phyloP scores from a whole-genome alignment of 352 stramenopile species.

The Phytophthora niederhauseri region DNA sequence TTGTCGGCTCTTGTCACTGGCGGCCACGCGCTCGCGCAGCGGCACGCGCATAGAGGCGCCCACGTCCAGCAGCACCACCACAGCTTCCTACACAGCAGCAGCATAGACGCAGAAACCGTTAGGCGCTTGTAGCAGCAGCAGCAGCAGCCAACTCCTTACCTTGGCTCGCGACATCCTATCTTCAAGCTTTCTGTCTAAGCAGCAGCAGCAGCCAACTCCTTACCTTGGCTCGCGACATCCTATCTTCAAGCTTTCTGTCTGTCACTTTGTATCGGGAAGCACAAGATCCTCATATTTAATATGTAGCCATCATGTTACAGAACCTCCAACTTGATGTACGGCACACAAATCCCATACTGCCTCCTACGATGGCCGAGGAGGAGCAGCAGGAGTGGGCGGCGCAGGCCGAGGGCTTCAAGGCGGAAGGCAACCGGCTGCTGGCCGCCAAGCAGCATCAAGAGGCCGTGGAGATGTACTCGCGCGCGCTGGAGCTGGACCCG shows the following conservation, averaged over 20 bases:
- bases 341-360: slow-evolving; percentile 8
- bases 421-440: slow-evolving; percentile 77
- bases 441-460: slow-evolving; percentile 61
- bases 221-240: slow-evolving; percentile 44
- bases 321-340: neutral
- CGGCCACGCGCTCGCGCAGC: slow-evolving; percentile 47
- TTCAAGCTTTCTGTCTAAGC: neutral
- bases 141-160: slow-evolving; percentile 15
- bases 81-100: slow-evolving; percentile 52
- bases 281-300: too few species aligned
- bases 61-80: slow-evolving; percentile 71
- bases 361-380: neutral
- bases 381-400: slow-evolving; percentile 60
- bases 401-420: slow-evolving; percentile 88
- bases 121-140: neutral
- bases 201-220: neutral
- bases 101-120: neutral
- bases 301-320: too few species aligned
- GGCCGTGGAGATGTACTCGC: slow-evolving; percentile 86
- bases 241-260: slow-evolving; percentile 13
- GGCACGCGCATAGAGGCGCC: slow-evolving; percentile 65
- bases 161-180: slow-evolving; percentile 41
- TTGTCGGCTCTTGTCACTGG: slow-evolving; percentile 16
- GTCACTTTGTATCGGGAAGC: too few species aligned
- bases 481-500: slow-evolving; percentile 81